Evolutionary conservation across 768 basidiomycete species (phyloP).

Genomic region (Macrocybe gigantea): DNA sequence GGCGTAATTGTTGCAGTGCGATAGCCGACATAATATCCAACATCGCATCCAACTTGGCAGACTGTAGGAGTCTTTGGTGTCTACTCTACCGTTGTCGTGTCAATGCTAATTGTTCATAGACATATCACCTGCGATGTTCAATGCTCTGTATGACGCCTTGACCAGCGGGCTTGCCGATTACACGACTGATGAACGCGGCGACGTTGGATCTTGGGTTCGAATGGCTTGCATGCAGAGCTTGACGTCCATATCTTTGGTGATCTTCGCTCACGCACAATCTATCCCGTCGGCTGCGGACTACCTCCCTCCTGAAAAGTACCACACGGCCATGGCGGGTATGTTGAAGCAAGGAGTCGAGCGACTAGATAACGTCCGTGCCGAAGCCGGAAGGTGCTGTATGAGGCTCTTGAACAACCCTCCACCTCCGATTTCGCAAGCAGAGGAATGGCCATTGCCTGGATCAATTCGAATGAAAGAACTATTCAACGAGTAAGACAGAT

Average conservation of each 20-base stretch:
- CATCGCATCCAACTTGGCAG: too few relatives aligned
- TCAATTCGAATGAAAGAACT: conserved; percentile 42
- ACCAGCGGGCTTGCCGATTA: conserved; percentile 84
- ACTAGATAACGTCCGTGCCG: conserved; percentile 84
- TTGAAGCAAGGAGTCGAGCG: conserved; percentile 89
- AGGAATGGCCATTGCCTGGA: conserved; percentile 49
- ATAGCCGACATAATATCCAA: conserved; percentile 9
- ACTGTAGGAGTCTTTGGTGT: too few relatives aligned
- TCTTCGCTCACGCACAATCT: conserved; percentile 39
- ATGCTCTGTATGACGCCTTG: conserved; percentile 47
- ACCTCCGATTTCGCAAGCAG: conserved; percentile 33
- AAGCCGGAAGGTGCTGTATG: conserved; percentile 60
- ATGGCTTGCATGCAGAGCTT: conserved; percentile 69
- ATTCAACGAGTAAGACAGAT: conserved; percentile 40
- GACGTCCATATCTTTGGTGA: conserved; percentile 41
- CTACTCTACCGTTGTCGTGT: too few relatives aligned
- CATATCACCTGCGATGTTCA: conserved; percentile 38
- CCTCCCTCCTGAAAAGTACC: conserved; percentile 54
- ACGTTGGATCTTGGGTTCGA: conserved; percentile 95
- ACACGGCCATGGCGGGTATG: conserved; percentile 54
- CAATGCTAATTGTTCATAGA: conserved; percentile 26
- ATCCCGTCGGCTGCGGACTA: conserved; percentile 48
- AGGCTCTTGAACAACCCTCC: conserved; percentile 41
- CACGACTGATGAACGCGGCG: conserved; percentile 89
- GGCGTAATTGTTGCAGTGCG: conserved; percentile 43